Percentiles rank a stretch among this genome's conserved stretches.
Conservation (phyloP, 805 yeast species). For the Saturnispora hagleri region DNA sequence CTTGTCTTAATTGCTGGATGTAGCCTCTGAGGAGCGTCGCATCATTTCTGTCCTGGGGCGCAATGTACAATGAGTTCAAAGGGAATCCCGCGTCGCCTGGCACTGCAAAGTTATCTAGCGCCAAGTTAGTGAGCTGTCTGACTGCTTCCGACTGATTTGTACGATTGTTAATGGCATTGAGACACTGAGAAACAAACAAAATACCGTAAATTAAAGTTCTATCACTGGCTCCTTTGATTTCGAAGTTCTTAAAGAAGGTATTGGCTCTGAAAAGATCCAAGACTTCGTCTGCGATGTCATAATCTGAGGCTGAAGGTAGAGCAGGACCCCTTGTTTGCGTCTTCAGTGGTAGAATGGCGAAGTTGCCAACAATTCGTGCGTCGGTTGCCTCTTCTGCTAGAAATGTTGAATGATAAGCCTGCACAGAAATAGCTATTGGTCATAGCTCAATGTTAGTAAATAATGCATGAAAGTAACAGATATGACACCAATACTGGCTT, state of each 20-base stretch:
- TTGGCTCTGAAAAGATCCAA: conserved; percentile 91
- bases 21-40: conserved; percentile 74
- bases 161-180: conserved; percentile 46
- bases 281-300: conserved; percentile 88
- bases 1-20: conserved; percentile 91
- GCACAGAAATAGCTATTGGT: background rate
- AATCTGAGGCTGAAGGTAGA: conserved; percentile 63
- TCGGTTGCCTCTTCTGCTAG: conserved; percentile 49
- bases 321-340: conserved; percentile 89
- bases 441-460: background rate
- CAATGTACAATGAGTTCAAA: conserved; percentile 63
- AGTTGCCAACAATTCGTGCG: conserved; percentile 64
- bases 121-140: conserved; percentile 66
- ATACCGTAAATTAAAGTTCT: conserved; percentile 91
- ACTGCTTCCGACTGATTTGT: conserved; percentile 51
- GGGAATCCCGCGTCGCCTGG: conserved; percentile 98
- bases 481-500: background rate
- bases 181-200: conserved; percentile 76
- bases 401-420: conserved; percentile 77
- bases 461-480: too few relatives aligned
- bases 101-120: conserved; percentile 78
- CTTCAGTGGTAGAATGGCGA: conserved; percentile 76
- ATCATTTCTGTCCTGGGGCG: conserved; percentile 68
- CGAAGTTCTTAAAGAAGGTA: conserved; percentile 93
- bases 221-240: conserved; percentile 92